phyloP scores from a whole-genome alignment of 306 rosid genomes.

The Fagus crenata region DNA sequence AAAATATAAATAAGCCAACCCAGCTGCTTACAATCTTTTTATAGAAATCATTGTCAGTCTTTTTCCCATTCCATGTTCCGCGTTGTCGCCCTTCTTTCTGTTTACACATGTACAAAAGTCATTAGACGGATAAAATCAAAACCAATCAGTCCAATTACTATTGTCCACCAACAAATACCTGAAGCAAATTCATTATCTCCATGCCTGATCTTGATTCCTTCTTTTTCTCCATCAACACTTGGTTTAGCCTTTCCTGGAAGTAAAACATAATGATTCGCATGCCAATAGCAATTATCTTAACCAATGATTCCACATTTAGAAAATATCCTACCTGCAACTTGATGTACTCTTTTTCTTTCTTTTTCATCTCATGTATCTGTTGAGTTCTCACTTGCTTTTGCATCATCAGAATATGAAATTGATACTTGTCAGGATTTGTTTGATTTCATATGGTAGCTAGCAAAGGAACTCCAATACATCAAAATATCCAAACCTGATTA shows the following conservation, averaged over 20 bases:
- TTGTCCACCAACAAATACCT: slow-evolving; percentile 50
- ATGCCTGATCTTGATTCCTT: slow-evolving; percentile 96
- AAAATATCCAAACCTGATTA: slow-evolving; percentile 73
- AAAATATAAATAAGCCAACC: slow-evolving; percentile 19
- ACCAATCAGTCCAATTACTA: slow-evolving; percentile 16
- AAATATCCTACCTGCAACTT: slow-evolving; percentile 78
- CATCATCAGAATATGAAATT: slow-evolving; percentile 23
- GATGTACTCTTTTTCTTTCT: slow-evolving; percentile 95
- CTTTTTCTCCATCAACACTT: slow-evolving; percentile 97
- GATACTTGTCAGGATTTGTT: slow-evolving; percentile 38
- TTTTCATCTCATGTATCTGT: slow-evolving; percentile 97
- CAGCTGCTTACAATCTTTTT: slow-evolving; percentile 79
- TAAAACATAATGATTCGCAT: slow-evolving; percentile 24
- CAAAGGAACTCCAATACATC: slow-evolving; percentile 25
- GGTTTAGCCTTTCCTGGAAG: slow-evolving; percentile 91
- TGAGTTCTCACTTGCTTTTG: slow-evolving; percentile 96
- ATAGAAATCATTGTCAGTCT: slow-evolving; percentile 93
- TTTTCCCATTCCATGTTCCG: slow-evolving; percentile 99
- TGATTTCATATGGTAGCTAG: slow-evolving; percentile 19
- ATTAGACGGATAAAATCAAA: slow-evolving; percentile 24
- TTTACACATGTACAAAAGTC: slow-evolving; percentile 27
- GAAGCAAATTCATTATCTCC: slow-evolving; percentile 99
- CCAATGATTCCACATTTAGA: not conserved
- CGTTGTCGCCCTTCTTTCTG: slow-evolving; percentile 99
- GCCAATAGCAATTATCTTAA: slow-evolving; percentile 19